Evolutionary conservation across 768 basidiomycete species (phyloP).

Genomic region (Hirschioporus abietinus): DNA sequence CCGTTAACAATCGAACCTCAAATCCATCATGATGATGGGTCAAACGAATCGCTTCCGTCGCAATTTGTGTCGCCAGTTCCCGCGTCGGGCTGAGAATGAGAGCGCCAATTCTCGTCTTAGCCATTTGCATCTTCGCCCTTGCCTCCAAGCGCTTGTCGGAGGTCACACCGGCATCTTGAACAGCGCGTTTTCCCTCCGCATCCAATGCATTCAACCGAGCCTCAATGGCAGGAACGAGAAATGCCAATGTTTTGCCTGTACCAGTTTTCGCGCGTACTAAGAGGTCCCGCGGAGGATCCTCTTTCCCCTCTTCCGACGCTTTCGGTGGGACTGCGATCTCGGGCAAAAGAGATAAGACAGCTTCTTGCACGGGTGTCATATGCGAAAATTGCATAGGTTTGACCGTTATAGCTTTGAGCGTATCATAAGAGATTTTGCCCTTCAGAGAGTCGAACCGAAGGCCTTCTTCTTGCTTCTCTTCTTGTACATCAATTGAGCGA

Average conservation of each 20-base stretch:
- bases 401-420: conserved; percentile 53
- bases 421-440: conserved; percentile 27
- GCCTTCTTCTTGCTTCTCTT: background rate
- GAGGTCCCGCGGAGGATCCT: conserved; percentile 48
- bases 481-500: background rate
- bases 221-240: conserved; percentile 84
- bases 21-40: conserved; percentile 56
- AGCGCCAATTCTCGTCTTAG: conserved; percentile 52
- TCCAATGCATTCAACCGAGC: conserved; percentile 60
- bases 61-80: conserved; percentile 87
- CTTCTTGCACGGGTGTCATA: conserved; percentile 81
- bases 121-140: conserved; percentile 32
- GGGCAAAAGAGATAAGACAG: conserved; percentile 74
- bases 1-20: conserved; percentile 70
- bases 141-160: conserved; percentile 25
- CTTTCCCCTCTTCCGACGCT: conserved; percentile 23
- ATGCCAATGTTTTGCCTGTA: conserved; percentile 85
- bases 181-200: conserved; percentile 34
- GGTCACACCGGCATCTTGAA: conserved; percentile 35
- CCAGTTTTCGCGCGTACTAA: conserved; percentile 87
- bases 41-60: conserved; percentile 70
- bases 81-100: conserved; percentile 87
- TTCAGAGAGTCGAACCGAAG: conserved; percentile 26
- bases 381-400: conserved; percentile 59
- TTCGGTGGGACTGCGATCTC: conserved; percentile 50